phyloP scores from a whole-genome alignment of 139 green algal genomes.

The Coelastrella sp. region DNA sequence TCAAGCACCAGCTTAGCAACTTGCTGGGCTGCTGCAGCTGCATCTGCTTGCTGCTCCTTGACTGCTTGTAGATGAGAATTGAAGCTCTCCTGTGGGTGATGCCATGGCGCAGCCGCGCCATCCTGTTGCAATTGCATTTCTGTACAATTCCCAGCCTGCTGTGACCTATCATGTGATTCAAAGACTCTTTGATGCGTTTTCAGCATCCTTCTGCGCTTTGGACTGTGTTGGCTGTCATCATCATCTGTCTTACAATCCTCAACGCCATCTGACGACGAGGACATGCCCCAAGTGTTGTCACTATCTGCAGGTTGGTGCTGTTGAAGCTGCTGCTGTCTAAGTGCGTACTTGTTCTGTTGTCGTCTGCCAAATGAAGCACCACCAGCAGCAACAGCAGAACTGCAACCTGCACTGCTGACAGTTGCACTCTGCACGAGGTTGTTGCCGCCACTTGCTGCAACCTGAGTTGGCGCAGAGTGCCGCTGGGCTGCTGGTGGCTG shows the following conservation, averaged over 20 bases:
- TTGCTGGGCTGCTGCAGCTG: not conserved
- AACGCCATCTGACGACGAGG: too few relatives aligned
- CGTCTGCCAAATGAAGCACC: not conserved
- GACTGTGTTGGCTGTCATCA: too few relatives aligned
- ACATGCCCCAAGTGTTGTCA: too few relatives aligned
- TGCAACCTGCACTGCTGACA: not conserved
- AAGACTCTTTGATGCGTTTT: too few relatives aligned
- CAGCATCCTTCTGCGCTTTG: too few relatives aligned
- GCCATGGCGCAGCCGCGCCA: too few relatives aligned
- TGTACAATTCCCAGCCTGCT: not conserved
- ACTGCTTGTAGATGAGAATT: not conserved
- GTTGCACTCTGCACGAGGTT: too few relatives aligned
- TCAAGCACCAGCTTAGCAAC: constrained; percentile 4
- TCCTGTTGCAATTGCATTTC: not conserved
- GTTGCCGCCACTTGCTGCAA: not conserved
- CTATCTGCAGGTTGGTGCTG: too few relatives aligned
- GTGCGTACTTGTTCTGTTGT: not conserved
- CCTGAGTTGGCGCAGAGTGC: not conserved
- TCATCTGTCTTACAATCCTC: too few relatives aligned
- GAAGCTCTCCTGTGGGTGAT: not conserved
- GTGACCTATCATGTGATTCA: too few relatives aligned
- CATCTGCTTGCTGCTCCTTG: not conserved
- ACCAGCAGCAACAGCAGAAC: too few relatives aligned
- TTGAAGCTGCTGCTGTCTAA: not conserved
- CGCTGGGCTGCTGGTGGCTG: not conserved